Percentiles rank a stretch among this genome's conserved stretches.
Evolutionary conservation across 345 rosid species (phyloP).

Genomic region (Aquilaria malaccensis): DNA sequence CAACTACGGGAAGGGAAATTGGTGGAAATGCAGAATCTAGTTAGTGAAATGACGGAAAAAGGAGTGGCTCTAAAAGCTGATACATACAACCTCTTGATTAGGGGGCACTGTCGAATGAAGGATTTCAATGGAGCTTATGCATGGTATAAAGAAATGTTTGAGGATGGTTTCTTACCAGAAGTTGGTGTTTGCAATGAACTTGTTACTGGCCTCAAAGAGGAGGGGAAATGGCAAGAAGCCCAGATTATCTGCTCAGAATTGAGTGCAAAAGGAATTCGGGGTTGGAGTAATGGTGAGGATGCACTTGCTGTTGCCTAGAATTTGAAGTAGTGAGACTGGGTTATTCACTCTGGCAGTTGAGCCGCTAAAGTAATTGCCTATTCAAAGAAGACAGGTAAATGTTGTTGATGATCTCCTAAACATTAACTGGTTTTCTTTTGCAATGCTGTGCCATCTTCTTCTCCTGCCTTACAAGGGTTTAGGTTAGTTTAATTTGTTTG

Average conservation of each 20-base stretch:
- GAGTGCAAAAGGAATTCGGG: constrained; percentile 37
- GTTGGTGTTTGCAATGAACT: constrained; percentile 36
- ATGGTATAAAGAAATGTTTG: constrained; percentile 74
- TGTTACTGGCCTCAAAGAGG: constrained; percentile 43
- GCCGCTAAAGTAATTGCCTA: too few species aligned
- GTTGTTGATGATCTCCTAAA: too few species aligned
- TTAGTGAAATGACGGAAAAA: constrained; percentile 47
- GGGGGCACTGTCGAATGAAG: constrained; percentile 44
- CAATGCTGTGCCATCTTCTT: too few species aligned
- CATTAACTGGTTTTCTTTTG: too few species aligned
- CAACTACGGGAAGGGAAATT: constrained; percentile 38
- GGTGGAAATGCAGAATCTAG: constrained; percentile 30
- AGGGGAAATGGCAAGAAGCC: constrained; percentile 49
- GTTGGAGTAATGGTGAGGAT: constrained; percentile 13
- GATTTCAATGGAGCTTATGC: constrained; percentile 48
- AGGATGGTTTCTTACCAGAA: constrained; percentile 36
- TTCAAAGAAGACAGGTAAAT: too few species aligned
- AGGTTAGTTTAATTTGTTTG: too few species aligned
- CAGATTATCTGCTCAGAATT: constrained; percentile 40
- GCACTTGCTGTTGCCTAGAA: constrained; percentile 8
- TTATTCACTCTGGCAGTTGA: too few species aligned
- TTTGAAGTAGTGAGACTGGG: too few species aligned
- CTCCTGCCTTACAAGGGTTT: too few species aligned
- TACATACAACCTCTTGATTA: constrained; percentile 57
- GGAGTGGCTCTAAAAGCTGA: constrained; percentile 51